Base-by-base conservation (phyloP, 179 eudicot genomes). In the Gypsophila paniculata region DNA sequence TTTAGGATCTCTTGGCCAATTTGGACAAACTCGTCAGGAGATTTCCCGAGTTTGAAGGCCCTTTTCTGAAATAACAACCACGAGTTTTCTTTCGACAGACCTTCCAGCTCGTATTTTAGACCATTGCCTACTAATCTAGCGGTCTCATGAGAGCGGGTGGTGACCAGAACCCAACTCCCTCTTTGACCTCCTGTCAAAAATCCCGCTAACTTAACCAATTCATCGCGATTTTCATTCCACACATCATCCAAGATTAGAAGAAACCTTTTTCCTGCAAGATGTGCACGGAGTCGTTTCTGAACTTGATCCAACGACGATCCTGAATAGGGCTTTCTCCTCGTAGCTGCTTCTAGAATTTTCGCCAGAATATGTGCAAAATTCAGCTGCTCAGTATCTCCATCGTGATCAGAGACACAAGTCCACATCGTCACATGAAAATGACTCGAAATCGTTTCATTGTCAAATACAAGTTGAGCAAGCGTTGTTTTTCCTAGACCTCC, bases 391-490 rank as follows among this genome's bases (percentile, higher is more conserved):
- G 3, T 12, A 0, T 44, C 52, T 25, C n/a, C 63, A 32, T 19
- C 64, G 6, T 65, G 60, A 73, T 61, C 78, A 29, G 76, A 59
- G 10, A 79, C 72, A 23, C 78, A 70, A n/a, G 71, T 69, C 84
- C 84, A 81, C 65, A 72, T 34, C 74, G 21, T 81, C 32, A 61
- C 17, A 4, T 39, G 49, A 72, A 80, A 80, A 15, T 52, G 66
- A 17, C 18, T 70, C 15, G 29, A 17, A 39, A 68, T 48, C 18
- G 32, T 75, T 29, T 52, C 72, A 75, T 77, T 74, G 49, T 77
- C 72, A 21, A 38, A 77, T 0, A 74, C 13, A n/a, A 68, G 48
- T 34, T 74, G 81, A 18, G 81, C 84, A 51, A 81, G 77, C 0
- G 81, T 51, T 76, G 4, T 29, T 29, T 29, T 29, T 29, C 34